Conservation (phyloP, 2,329 filamentous ascomycete species). For the Seiridium unicorne region DNA sequence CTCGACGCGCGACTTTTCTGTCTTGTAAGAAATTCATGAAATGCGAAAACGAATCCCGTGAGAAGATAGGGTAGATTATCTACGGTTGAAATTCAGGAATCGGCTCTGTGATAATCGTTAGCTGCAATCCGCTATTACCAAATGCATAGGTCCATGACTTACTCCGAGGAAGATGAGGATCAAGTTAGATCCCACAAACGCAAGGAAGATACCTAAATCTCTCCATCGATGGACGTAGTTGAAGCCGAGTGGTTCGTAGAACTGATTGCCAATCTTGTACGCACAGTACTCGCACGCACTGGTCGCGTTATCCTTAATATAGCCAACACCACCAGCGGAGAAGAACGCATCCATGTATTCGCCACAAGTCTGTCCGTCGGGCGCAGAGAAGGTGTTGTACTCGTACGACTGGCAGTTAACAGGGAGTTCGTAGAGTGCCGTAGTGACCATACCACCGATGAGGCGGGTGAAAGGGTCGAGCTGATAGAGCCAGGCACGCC, state of each 20-base stretch:
- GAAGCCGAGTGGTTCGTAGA: constrained; percentile 68
- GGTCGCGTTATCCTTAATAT: constrained; percentile 66
- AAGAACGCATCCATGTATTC: constrained; percentile 76
- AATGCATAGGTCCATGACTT: constrained; percentile 22
- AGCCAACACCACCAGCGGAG: constrained; percentile 64
- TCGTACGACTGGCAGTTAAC: constrained; percentile 63
- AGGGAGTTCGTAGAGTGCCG: constrained; percentile 64
- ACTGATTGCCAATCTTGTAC: constrained; percentile 77
- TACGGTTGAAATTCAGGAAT: constrained; percentile 53
- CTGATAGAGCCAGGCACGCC: constrained; percentile 78
- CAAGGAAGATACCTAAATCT: constrained; percentile 75
- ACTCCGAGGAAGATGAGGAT: constrained; percentile 57
- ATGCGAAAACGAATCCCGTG: not conserved
- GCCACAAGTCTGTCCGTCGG: constrained; percentile 65
- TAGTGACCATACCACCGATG: constrained; percentile 77
- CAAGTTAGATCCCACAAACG: constrained; percentile 77
- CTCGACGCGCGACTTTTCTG: too few species aligned
- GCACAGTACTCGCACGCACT: constrained; percentile 77
- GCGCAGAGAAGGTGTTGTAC: constrained; percentile 67
- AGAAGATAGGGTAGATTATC: constrained; percentile 26
- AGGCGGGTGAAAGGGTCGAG: constrained; percentile 82
- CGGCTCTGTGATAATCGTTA: constrained; percentile 36
- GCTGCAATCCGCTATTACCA: not conserved
- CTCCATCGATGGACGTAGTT: constrained; percentile 72
- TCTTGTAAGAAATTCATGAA: not conserved